Evolutionary conservation across 192 early-diverging fungal genomes (phyloP).

Genomic region (Coemansia sp.): DNA sequence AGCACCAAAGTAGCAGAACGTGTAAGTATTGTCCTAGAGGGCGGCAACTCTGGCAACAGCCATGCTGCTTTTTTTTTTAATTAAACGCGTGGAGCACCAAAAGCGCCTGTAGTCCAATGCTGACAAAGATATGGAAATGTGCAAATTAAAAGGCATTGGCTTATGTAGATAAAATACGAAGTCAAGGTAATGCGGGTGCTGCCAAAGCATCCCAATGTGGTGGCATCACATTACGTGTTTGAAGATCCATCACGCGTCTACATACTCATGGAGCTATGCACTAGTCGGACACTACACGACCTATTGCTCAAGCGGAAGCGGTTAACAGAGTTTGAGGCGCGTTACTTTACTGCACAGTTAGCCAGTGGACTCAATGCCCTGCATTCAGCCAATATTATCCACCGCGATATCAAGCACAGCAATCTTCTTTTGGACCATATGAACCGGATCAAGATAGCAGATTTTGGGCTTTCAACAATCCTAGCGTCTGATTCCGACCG

Average conservation of each 20-base stretch:
- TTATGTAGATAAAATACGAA: conserved; percentile 42
- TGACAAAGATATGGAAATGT: not conserved
- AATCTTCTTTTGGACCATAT: conserved; percentile 84
- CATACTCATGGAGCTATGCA: conserved; percentile 90
- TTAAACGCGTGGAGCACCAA: not conserved
- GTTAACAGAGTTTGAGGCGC: conserved; percentile 86
- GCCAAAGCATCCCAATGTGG: conserved; percentile 75
- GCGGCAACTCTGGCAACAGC: not conserved
- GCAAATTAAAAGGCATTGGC: not conserved
- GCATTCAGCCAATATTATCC: conserved; percentile 79
- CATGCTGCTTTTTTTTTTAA: not conserved
- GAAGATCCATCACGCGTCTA: conserved; percentile 88
- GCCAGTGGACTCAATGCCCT: conserved; percentile 78
- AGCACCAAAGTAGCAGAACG: conserved; percentile 52
- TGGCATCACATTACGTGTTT: conserved; percentile 78
- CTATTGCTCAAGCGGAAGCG: conserved; percentile 74
- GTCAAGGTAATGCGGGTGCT: conserved; percentile 52
- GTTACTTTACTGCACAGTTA: conserved; percentile 84
- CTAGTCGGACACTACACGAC: conserved; percentile 82
- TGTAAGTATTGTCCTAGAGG: conserved; percentile 11
- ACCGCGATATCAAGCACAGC: conserved; percentile 94
- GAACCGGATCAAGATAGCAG: conserved; percentile 88
- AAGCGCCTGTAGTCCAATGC: not conserved
- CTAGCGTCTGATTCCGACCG: conserved; percentile 78
- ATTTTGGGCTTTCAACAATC: conserved; percentile 92